A percentile compares a stretch with the other conserved stretches of the same genome.
These are phyloP conservation scores for Tirmania nivea DNA, from an alignment of 495 filamentous ascomycete species.

Conservation along the genomic window DNA sequence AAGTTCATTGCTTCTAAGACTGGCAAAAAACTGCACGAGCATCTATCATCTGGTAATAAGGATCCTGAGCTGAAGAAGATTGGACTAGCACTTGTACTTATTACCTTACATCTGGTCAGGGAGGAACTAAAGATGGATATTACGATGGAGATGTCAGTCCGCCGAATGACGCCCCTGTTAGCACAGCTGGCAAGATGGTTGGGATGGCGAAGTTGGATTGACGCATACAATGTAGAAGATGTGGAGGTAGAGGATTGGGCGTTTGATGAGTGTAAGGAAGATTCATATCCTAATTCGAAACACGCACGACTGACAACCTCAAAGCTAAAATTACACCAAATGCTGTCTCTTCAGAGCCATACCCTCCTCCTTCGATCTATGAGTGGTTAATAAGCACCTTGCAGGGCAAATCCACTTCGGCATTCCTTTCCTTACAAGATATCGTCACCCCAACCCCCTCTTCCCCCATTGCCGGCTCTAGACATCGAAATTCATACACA, in stretches of 20 bases:
- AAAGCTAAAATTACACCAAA: slow-evolving; percentile 25
- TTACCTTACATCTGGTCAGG: slow-evolving; percentile 60
- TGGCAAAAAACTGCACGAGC: slow-evolving; percentile 21
- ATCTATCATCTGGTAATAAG: slow-evolving; percentile 4
- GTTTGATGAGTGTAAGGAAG: slow-evolving; percentile 31
- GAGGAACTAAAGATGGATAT: slow-evolving; percentile 78
- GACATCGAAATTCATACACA: slow-evolving; percentile 15
- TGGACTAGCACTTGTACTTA: slow-evolving; percentile 36
- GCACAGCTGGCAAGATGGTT: slow-evolving; percentile 69
- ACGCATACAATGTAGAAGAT: slow-evolving; percentile 51
- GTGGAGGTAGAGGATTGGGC: slow-evolving; percentile 36
- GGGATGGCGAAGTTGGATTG: slow-evolving; percentile 54
- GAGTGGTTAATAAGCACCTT: slow-evolving; percentile 47
- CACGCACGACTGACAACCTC: neutral
- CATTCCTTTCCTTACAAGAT: slow-evolving; percentile 40
- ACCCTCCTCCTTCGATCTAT: slow-evolving; percentile 39
- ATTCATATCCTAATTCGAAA: too few species aligned
- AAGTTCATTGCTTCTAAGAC: slow-evolving; percentile 36
- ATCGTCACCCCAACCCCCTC: slow-evolving; percentile 27
- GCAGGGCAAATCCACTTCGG: slow-evolving; percentile 23
- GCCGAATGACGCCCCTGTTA: slow-evolving; percentile 44
- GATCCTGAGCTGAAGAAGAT: slow-evolving; percentile 8
- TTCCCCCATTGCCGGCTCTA: slow-evolving; percentile 8
- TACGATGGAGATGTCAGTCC: slow-evolving; percentile 29
- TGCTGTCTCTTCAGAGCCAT: slow-evolving; percentile 35